A percentile compares a stretch with the other conserved stretches of the same genome.
These are phyloP conservation scores for Gloeophyllum trabeum DNA, from an alignment of 768 basidiomycete genomes.

Conservation along the genomic window DNA sequence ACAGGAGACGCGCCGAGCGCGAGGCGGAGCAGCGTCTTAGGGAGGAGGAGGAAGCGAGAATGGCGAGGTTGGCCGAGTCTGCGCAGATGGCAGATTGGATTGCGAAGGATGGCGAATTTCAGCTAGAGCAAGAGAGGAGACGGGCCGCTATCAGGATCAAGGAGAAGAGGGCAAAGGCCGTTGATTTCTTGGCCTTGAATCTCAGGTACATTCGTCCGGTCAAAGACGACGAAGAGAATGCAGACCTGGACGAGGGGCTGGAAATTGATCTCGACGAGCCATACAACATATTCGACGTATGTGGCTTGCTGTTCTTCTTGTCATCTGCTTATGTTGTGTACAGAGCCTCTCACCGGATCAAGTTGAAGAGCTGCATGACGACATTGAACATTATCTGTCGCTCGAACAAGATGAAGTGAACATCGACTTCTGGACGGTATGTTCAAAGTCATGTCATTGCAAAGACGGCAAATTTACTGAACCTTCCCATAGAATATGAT, in stretches of 20 bases:
- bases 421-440: conserved; percentile 95
- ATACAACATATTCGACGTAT: conserved; percentile 91
- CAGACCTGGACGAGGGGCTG: conserved; percentile 69
- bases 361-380: conserved; percentile 87
- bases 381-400: conserved; percentile 85
- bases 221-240: conserved; percentile 52
- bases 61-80: conserved; percentile 85
- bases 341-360: conserved; percentile 82
- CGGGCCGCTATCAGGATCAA: conserved; percentile 90
- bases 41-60: conserved; percentile 87
- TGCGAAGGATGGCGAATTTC: conserved; percentile 93
- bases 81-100: conserved; percentile 99
- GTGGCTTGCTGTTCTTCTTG: conserved; percentile 15
- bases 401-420: conserved; percentile 79
- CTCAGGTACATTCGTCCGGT: conserved; percentile 80
- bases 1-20: conserved; percentile 81
- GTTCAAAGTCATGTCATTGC: conserved; percentile 12
- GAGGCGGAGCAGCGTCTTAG: conserved; percentile 81
- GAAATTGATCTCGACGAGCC: conserved; percentile 99
- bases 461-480: background rate
- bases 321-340: background rate
- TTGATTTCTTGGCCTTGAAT: conserved; percentile 95
- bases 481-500: conserved; percentile 71
- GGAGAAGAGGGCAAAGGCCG: conserved; percentile 96
- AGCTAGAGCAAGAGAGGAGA: conserved; percentile 85